These are phyloP conservation scores for Acrocalymma vagum DNA, from an alignment of 2,329 filamentous ascomycete species.

Conservation along the genomic window DNA sequence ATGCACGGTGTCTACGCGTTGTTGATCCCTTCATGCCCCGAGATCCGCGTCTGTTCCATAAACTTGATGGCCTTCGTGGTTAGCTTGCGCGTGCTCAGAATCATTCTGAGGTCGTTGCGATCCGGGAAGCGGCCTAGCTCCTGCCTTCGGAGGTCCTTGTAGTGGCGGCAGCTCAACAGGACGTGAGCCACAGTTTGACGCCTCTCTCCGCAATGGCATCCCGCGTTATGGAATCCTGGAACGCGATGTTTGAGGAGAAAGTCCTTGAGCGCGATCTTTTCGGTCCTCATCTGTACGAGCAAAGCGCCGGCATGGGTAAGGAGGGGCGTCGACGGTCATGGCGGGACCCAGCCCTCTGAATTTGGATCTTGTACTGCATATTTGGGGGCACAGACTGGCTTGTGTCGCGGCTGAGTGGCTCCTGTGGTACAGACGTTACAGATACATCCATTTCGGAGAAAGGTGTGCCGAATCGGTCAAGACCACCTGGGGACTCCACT, in stretches of 20 bases:
- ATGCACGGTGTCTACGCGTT: no score
- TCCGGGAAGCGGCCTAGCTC: conserved; percentile 19
- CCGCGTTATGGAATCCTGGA: conserved; percentile 13
- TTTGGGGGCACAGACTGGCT: conserved; percentile 92
- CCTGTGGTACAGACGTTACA: conserved; percentile 73
- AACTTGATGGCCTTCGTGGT: no score
- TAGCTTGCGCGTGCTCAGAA: conserved; percentile 21
- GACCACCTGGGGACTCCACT: conserved; percentile 64
- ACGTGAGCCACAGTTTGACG: conserved; percentile 23
- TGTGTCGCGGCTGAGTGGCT: conserved; percentile 75
- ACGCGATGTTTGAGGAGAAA: conserved; percentile 22
- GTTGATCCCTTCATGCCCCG: no score
- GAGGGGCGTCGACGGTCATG: conserved; percentile 67
- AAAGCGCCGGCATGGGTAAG: conserved; percentile 71
- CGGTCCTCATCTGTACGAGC: conserved; percentile 19
- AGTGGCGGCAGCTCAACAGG: conserved; percentile 16
- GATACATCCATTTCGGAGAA: conserved; percentile 90
- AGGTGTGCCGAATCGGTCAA: conserved; percentile 79
- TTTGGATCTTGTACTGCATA: conserved; percentile 75
- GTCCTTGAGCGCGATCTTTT: conserved; percentile 24
- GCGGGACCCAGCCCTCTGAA: conserved; percentile 52
- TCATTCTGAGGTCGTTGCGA: conserved; percentile 21
- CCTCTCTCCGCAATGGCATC: conserved; percentile 21
- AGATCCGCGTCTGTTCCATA: no score
- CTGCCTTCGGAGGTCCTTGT: conserved; percentile 20